These are phyloP conservation scores for Stevia rebaudiana DNA, from an alignment of 140 eudicot genomes.

Conservation along the genomic window DNA sequence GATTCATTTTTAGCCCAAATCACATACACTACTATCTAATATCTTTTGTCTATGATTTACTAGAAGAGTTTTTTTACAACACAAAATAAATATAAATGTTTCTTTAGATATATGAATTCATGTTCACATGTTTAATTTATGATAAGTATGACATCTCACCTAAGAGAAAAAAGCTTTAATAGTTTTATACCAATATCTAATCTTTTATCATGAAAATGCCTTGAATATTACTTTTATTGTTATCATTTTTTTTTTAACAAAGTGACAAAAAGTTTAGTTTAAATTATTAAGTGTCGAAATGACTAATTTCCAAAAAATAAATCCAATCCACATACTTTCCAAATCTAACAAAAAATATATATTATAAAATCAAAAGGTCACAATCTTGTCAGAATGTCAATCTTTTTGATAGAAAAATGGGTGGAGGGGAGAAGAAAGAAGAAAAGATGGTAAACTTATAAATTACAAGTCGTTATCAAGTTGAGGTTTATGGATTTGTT, in stretches of 20 bases:
- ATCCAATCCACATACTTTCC: too few species aligned
- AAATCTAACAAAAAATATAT: too few species aligned
- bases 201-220: too few species aligned
- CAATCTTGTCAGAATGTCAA: constrained; percentile 19
- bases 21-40: background rate
- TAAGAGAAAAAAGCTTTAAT: background rate
- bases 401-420: constrained; percentile 14
- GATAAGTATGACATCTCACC: background rate
- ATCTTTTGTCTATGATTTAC: too few species aligned
- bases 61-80: too few species aligned
- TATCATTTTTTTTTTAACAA: background rate
- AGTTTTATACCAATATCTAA: background rate
- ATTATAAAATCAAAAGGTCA: too few species aligned
- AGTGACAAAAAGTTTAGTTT: background rate
- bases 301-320: too few species aligned
- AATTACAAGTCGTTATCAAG: constrained; percentile 12
- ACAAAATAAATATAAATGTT: background rate
- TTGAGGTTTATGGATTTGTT: constrained; percentile 3
- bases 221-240: too few species aligned
- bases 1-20: too few species aligned
- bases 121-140: background rate
- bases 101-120: background rate
- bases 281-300: background rate
- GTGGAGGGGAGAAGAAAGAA: constrained; percentile 12
- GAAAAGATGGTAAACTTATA: background rate